Evolutionary conservation across 1,284 basidiomycete genomes (phyloP).

Genomic region (Leccinum ponderosum): DNA sequence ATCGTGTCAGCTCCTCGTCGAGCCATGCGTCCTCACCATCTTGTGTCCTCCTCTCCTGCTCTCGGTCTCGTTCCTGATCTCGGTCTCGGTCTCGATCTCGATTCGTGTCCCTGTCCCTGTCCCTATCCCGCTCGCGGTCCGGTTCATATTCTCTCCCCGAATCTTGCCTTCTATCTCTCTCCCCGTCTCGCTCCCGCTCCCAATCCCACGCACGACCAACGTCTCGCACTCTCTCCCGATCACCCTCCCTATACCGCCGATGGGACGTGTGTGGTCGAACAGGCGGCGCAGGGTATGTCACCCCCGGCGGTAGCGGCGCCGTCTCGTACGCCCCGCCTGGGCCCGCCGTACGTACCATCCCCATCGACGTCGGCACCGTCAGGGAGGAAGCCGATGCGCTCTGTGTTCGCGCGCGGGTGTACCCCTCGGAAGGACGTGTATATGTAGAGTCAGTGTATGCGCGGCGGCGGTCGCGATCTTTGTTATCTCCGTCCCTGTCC

Average conservation of each 20-base stretch:
- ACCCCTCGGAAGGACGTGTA: background rate
- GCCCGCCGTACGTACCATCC: background rate
- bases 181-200: constrained; percentile 1
- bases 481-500: background rate
- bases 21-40: constrained; percentile 10
- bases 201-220: constrained; percentile 1
- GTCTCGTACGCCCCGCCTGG: constrained; percentile 27
- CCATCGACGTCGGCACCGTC: background rate
- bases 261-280: constrained; percentile 28
- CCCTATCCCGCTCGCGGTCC: constrained; percentile 7
- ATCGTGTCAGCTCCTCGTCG: constrained; percentile 18
- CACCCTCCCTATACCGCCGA: constrained; percentile 8
- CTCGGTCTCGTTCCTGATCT: background rate
- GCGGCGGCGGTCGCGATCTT: background rate
- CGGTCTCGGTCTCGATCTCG: background rate
- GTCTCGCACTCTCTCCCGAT: constrained; percentile 1
- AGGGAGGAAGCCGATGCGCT: constrained; percentile 10
- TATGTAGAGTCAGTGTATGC: background rate
- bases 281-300: constrained; percentile 36
- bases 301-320: constrained; percentile 33
- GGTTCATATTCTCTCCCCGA: constrained; percentile 1
- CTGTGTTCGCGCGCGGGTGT: constrained; percentile 14
- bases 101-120: background rate
- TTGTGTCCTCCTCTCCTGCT: background rate
- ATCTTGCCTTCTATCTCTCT: background rate